Evolutionary conservation across 495 filamentous ascomycete species (phyloP).

Genomic region (Corynascus novoguineensis): DNA sequence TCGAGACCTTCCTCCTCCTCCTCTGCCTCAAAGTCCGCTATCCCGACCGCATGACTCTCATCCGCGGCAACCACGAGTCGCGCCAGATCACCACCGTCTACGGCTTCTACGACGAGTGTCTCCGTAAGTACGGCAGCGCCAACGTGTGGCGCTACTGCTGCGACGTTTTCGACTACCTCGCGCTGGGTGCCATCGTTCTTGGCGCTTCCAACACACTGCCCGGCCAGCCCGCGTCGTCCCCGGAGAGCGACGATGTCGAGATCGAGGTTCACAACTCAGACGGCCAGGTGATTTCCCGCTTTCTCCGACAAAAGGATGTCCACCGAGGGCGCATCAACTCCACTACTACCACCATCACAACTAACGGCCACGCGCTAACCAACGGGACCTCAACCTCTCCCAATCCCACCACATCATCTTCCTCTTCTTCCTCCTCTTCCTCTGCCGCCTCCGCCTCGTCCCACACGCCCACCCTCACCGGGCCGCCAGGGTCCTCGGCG

Average conservation of each 20-base stretch:
- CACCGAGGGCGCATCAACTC: constrained; percentile 10
- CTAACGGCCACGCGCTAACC: constrained; percentile 25
- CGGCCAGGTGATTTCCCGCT: constrained; percentile 70
- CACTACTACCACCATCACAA: neutral
- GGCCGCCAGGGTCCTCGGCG: constrained; percentile 74
- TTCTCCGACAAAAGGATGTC: constrained; percentile 46
- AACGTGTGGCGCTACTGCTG: constrained; percentile 99
- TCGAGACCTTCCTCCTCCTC: constrained; percentile 92
- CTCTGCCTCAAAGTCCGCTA: constrained; percentile 96
- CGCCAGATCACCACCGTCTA: constrained; percentile 97
- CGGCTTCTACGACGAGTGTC: constrained; percentile 97
- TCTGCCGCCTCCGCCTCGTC: neutral
- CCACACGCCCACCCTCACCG: constrained; percentile 43
- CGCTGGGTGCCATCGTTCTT: constrained; percentile 87
- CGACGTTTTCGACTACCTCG: constrained; percentile 97
- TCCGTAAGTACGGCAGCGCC: constrained; percentile 93
- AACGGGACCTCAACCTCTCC: constrained; percentile 36
- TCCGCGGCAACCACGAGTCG: constrained; percentile 96
- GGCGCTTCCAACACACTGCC: constrained; percentile 73
- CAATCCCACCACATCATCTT: neutral
- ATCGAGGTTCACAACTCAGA: constrained; percentile 84
- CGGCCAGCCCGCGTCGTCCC: constrained; percentile 41
- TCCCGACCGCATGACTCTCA: constrained; percentile 93
- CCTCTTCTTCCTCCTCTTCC: neutral
- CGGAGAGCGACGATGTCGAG: constrained; percentile 68